Evolutionary conservation across 164 flowering plant species (phyloP), one percentile per base, ranked within the genome.

Genomic region (Amborella trichopoda): DNA sequence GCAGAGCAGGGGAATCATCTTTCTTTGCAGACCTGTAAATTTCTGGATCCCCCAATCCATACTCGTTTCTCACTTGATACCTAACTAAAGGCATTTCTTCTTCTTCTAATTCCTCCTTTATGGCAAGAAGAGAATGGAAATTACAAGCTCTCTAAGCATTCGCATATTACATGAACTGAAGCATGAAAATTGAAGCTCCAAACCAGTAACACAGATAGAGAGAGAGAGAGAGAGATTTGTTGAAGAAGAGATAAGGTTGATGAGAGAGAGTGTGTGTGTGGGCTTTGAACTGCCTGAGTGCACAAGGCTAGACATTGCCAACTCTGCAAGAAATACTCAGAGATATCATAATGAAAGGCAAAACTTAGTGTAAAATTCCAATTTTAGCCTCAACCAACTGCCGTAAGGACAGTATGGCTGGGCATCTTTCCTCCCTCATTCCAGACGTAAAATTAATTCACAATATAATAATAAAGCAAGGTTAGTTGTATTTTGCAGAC

Each of bases 1-100:
- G 91, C 41, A 84, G 57, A 6, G 79, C 78, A 40, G 78, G 84
- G 0, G 99, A 88, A 48, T 88, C 96, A 21, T 85, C 99, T 18
- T 50, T 50, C 55, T 60, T 40, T 5, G 68, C 79, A 6, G 53
- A 70, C 23, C 46, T 63, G 60, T 77, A 73, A 3, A 87, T 69
- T 69, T 82, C 86, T 10, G 66, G 67, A 38, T 55, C 60, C 8
- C 91, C 95, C 38, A 82, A 54, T 0, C 80, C 74, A 58, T 69
- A 82, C 83, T 78, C 95, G 52, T 91, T 91, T 63, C 78, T 58
- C 43, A 84, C 68, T 64, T 56, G 56, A 33, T 69, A 56, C 54
- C 94, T 66, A 45, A 66, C 72, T 68, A 91, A 46, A 46, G 96
- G 93, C 98, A 91, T 90, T 52, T 50, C 38, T 36, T 25, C 39